Evolutionary conservation across 352 stramenopile genomes (phyloP), one percentile per base, ranked within the genome.

Genomic region (Phytophthora lateralis): DNA sequence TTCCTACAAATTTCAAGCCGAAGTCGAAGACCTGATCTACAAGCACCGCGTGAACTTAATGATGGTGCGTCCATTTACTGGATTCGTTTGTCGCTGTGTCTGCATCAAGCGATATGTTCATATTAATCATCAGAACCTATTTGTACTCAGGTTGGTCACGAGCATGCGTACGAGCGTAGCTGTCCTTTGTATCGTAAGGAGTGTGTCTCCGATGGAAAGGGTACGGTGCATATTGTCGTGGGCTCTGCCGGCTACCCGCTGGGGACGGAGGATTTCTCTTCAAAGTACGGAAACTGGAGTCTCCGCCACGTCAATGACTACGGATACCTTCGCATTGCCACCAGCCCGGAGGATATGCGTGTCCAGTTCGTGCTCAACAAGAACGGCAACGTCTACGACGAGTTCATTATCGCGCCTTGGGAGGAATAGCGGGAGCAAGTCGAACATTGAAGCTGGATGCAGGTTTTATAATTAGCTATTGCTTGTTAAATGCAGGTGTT

Each of bases 151-250:
- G 77, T 84, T 55, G 92, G 91, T 0, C 92, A 98, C 60, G 89
- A 96, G 64, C 92, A 98, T 66, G 80, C 79, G 2, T 97, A 98
- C 66, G 78, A 97, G 50, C 82, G 89, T 18, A 93, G 75, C 30
- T 98, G 93, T 48, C 80, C 85, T 3, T 66, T 96, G 14, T 89
- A 82, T 63, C 72, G 72, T 11, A 83, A 80, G 24, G 58, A 84
- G 34, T 96, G 89, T 41, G 63, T 82, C 14, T 57, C 47, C 3
- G 63, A 91, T 38, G 76, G 72, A 11, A 79, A 69, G 30, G 81
- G 67, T 4, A 78, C 88, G 0, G 81, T 97, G 15, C 87, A 97
- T 60, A 58, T 94, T 2, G 69, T 96, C 1, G 73, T 86, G 8
- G 89, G 89, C 3, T 84, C 88, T n/a, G 88, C 86, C 6, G 89